Conservation (phyloP, 345 rosid species). For the Cochlearia excelsa region DNA sequence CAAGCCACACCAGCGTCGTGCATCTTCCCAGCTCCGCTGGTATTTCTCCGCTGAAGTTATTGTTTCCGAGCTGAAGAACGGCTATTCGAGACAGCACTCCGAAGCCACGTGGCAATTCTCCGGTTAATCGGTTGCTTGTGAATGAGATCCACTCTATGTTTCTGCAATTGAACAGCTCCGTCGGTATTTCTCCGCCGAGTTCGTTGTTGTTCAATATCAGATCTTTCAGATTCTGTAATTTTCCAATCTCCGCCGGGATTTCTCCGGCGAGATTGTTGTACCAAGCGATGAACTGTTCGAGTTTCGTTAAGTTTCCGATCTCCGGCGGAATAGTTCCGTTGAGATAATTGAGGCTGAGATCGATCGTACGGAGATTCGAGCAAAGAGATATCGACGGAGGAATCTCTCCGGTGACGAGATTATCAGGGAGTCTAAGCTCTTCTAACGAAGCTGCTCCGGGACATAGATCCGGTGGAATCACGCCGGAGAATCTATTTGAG, state of each 20-base stretch:
- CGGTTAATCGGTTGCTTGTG: constrained; percentile 72
- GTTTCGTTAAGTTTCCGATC: constrained; percentile 69
- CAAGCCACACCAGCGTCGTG: constrained; percentile 88
- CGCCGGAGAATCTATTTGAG: constrained; percentile 69
- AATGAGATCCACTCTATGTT: constrained; percentile 94
- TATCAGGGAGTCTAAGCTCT: constrained; percentile 80
- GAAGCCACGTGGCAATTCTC: constrained; percentile 61
- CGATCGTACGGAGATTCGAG: constrained; percentile 63
- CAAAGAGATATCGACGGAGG: constrained; percentile 78
- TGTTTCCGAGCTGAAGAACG: constrained; percentile 88
- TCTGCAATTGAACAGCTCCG: constrained; percentile 70
- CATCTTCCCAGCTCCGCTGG: constrained; percentile 84
- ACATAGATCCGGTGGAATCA: constrained; percentile 74
- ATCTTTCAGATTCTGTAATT: constrained; percentile 66
- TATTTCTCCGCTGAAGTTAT: constrained; percentile 79
- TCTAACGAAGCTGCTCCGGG: constrained; percentile 77
- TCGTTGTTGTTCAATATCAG: constrained; percentile 82
- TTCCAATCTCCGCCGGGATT: constrained; percentile 78
- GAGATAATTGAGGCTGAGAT: constrained; percentile 81
- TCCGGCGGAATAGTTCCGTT: constrained; percentile 80
- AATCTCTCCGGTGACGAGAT: constrained; percentile 65
- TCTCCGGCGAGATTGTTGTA: constrained; percentile 71
- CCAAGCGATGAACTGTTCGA: constrained; percentile 94
- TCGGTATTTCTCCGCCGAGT: constrained; percentile 74
- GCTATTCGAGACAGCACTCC: constrained; percentile 71